A percentile compares a stretch with the other conserved stretches of the same genome.
phyloP scores from a whole-genome alignment of 305 asterid species.

The Solanum hybrid region DNA sequence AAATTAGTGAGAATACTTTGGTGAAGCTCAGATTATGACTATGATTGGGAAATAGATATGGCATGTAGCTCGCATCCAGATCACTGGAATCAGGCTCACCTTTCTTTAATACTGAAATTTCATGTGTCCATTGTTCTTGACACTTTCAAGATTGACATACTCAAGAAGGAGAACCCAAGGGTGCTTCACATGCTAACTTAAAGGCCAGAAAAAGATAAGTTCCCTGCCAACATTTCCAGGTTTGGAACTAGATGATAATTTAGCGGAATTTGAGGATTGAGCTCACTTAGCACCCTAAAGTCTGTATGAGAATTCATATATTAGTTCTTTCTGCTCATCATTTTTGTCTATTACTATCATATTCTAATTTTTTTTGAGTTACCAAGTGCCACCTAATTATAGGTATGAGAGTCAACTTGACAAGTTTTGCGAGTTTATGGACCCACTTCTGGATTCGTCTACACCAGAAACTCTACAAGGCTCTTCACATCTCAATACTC shows the following conservation, averaged over 20 bases:
- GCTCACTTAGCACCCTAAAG: neutral
- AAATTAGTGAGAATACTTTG: neutral
- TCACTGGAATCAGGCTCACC: neutral
- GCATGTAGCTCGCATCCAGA: neutral
- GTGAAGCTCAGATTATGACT: neutral
- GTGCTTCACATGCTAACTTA: neutral
- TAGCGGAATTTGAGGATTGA: neutral
- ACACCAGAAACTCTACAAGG: constrained; percentile 68
- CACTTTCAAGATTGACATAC: neutral
- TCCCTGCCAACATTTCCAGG: neutral
- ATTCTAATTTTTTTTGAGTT: neutral
- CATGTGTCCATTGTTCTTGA: neutral
- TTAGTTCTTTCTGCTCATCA: neutral
- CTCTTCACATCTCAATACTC: constrained; percentile 38
- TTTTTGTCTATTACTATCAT: neutral
- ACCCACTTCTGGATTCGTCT: constrained; percentile 70
- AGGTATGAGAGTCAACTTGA: constrained; percentile 71
- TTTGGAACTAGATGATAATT: neutral
- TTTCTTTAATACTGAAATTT: neutral
- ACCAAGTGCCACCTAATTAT: constrained; percentile 7
- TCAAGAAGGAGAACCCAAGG: neutral
- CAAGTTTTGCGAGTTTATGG: constrained; percentile 79
- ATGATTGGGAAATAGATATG: neutral
- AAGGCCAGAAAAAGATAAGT: neutral
- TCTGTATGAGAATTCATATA: neutral